Evolutionary conservation across 75 land plant genomes (phyloP).

Genomic region (Pinus albicaulis): DNA sequence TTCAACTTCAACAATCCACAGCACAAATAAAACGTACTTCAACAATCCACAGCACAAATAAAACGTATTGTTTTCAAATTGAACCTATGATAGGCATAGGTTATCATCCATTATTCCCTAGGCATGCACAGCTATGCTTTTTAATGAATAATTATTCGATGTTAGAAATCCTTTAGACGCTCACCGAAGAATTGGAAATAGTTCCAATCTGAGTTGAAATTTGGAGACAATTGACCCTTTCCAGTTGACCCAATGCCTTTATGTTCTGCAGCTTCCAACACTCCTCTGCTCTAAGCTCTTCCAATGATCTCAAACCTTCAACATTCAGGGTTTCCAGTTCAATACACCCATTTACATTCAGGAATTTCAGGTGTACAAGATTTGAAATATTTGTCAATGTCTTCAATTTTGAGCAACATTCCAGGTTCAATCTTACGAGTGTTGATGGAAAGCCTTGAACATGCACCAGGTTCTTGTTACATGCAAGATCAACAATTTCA

Average conservation of each 20-base stretch:
- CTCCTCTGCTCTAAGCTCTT: neutral
- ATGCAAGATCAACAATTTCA: neutral
- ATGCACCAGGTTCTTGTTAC: neutral
- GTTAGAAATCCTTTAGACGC: no score
- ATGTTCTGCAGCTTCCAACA: conserved; percentile 2
- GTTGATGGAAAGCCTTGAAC: neutral
- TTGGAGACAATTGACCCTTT: neutral
- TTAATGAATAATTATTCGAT: no score
- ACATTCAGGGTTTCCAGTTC: neutral
- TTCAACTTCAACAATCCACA: no score
- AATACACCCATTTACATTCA: neutral
- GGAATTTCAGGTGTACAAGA: neutral
- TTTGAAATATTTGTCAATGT: neutral
- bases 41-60: no score
- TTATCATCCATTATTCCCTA: no score
- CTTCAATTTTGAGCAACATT: neutral
- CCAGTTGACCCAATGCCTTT: neutral
- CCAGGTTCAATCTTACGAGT: neutral
- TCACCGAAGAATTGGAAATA: no score
- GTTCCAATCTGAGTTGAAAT: no score
- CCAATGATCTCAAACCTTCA: neutral
- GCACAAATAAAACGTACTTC: no score
- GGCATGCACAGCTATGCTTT: no score
- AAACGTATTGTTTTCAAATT: no score
- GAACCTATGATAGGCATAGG: no score